Evolutionary conservation across 106 monocot species (phyloP), one percentile per base, ranked within the genome.

Genomic region (Dendrobium huoshanense): DNA sequence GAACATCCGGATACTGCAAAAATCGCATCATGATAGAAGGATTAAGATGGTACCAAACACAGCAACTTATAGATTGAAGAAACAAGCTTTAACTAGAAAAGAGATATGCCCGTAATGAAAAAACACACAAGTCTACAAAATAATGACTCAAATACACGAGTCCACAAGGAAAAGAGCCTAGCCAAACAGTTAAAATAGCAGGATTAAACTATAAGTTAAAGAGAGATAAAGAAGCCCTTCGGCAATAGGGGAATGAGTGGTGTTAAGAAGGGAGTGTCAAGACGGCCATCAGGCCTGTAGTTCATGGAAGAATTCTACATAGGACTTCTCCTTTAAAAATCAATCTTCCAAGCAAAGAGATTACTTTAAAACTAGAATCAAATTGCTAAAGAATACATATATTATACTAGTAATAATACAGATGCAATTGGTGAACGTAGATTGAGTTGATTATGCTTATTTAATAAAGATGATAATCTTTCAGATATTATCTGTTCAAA

Each of bases 1-100:
- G 98, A 20, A 87, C 89, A 64, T 99, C 98, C 65, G 90, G 90
- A 87, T 99, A 99, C 98, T 99, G 89, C 79, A 95, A 27, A 37
- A 55, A 72, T 37, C 27, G 49, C 9, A 76, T 42, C 43, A 74
- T 20, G 43, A 74, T 41, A 43, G 44, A 70, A 33, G 2, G 24
- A 70, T 70, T 20, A 70, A 37, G 11, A 37, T 11, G 33, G 33
- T 37, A 22, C 13, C 33, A 70, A 37, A 70, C 13, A 37, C 70
- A 65, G 64, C n/a, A 70, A 37, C 37, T 13, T 70, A 70, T 37
- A 37, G 13, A 33, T 70, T 65, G 10, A 65, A 65, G 22, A 65
- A 65, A 33, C 15, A 37, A 70, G 70, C 16, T 70, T 22, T 15
- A 70, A 13, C 29, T 15, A 11, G 13, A 70, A 37, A 70, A 33